Evolutionary conservation across 2,329 filamentous ascomycete species (phyloP).

Genomic region (Beauveria medogensis): DNA sequence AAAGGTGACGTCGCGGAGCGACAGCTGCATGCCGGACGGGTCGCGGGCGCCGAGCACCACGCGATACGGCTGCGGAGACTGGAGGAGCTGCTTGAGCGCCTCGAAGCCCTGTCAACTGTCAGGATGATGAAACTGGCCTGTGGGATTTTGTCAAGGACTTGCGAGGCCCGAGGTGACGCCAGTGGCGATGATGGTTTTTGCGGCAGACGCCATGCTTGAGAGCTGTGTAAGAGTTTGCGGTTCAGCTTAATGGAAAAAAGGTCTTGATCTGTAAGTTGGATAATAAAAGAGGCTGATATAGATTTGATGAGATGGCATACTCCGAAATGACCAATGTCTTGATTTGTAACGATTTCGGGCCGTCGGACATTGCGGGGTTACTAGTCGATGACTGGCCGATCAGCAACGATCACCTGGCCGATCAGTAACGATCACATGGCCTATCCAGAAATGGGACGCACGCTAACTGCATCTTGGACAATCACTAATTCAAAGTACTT

Average conservation of each 20-base stretch:
- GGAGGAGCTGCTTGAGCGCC: slow-evolving; percentile 42
- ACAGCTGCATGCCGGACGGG: slow-evolving; percentile 29
- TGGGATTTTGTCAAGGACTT: slow-evolving; percentile 13
- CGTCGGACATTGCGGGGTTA: slow-evolving; percentile 3
- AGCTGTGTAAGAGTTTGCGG: neutral
- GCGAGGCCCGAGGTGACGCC: slow-evolving; percentile 43
- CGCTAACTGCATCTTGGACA: neutral
- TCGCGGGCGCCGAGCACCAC: slow-evolving; percentile 44
- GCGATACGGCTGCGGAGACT: slow-evolving; percentile 35
- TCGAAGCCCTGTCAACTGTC: slow-evolving; percentile 37
- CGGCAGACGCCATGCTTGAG: slow-evolving; percentile 8
- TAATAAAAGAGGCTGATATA: neutral
- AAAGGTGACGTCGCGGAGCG: slow-evolving; percentile 33
- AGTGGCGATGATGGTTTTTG: slow-evolving; percentile 43
- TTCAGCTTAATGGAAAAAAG: too few relatives aligned
- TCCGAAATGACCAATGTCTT: neutral
- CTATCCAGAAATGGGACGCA: neutral
- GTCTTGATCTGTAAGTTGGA: neutral
- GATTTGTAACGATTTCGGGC: neutral
- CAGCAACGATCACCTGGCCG: neutral
- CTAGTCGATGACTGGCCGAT: neutral
- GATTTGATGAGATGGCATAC: neutral
- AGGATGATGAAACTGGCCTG: neutral
- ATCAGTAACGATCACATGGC: too few relatives aligned
- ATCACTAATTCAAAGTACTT: neutral